Percentiles rank a stretch among this genome's conserved stretches.
phyloP scores from a whole-genome alignment of 2,329 filamentous ascomycete genomes.

The Pseudogymnoascus sp. region DNA sequence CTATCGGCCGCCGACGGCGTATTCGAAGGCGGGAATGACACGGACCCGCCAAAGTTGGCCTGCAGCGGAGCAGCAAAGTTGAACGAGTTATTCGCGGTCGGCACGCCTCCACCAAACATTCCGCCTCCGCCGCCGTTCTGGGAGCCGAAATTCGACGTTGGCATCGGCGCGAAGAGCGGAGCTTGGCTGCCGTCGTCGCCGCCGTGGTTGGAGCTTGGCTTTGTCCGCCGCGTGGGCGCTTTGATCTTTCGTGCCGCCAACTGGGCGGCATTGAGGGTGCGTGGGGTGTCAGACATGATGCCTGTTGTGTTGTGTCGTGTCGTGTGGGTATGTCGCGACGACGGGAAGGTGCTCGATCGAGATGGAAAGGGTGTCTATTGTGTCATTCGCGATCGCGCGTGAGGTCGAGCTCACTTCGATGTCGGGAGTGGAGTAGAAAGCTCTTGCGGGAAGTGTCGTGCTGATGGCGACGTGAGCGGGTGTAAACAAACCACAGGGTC shows the following conservation, averaged over 20 bases:
- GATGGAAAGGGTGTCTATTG: not conserved
- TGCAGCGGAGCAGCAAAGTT: constrained; percentile 19
- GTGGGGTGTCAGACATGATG: constrained; percentile 2
- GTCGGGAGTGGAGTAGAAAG: not conserved
- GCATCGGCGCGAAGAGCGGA: constrained; percentile 15
- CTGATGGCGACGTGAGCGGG: not conserved
- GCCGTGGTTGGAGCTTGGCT: not conserved
- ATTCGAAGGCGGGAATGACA: constrained; percentile 12
- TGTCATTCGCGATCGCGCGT: not conserved
- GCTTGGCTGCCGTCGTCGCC: constrained; percentile 6
- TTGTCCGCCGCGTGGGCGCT: constrained; percentile 14
- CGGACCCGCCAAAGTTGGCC: constrained; percentile 9
- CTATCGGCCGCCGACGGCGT: not conserved
- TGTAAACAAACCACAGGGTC: constrained; percentile 4
- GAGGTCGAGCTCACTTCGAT: not conserved
- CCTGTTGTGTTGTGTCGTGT: not conserved
- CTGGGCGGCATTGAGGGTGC: constrained; percentile 24
- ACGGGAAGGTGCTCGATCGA: not conserved
- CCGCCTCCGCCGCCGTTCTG: constrained; percentile 16
- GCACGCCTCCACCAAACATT: constrained; percentile 24
- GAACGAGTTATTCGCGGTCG: constrained; percentile 21
- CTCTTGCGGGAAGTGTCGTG: not conserved
- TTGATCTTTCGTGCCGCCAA: constrained; percentile 26
- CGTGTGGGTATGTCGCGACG: not conserved
- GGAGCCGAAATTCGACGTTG: constrained; percentile 1